A percentile compares a stretch with the other conserved stretches of the same genome.
phyloP scores from a whole-genome alignment of 2,329 filamentous ascomycete genomes.

The Fusarium sterilihyphosum region DNA sequence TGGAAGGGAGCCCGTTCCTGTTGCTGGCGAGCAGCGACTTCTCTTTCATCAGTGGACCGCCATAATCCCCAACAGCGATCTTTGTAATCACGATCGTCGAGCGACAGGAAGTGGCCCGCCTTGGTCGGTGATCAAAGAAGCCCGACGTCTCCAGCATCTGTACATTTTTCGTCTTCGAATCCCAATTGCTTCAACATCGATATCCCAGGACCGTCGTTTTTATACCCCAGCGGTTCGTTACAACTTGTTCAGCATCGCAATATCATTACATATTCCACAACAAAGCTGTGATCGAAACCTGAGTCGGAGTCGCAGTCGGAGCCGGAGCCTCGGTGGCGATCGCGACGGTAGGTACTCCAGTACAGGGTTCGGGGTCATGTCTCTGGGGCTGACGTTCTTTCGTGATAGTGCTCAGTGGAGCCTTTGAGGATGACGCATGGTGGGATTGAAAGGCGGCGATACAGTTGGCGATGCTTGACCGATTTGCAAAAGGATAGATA shows the following conservation, averaged over 20 bases:
- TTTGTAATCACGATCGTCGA: background rate
- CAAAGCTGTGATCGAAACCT: background rate
- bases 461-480: background rate
- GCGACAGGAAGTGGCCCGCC: background rate
- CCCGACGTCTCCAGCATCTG: background rate
- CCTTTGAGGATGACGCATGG: rapidly evolving
- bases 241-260: background rate
- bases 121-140: background rate
- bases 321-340: background rate
- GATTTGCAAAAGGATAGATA: rapidly evolving
- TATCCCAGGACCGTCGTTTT: background rate
- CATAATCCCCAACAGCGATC: background rate
- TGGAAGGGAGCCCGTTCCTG: background rate
- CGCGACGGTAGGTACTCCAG: rapidly evolving
- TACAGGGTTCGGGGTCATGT: background rate
- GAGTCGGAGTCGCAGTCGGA: background rate
- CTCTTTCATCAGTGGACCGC: background rate
- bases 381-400: background rate
- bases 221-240: background rate
- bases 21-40: background rate
- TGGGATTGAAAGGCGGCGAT: rapidly evolving
- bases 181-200: background rate
- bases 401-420: rapidly evolving
- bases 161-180: background rate
- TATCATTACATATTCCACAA: background rate